Evolutionary conservation across 2,329 filamentous ascomycete genomes (phyloP), one percentile per base, ranked within the genome.

Genomic region (Fonsecaea monophora): DNA sequence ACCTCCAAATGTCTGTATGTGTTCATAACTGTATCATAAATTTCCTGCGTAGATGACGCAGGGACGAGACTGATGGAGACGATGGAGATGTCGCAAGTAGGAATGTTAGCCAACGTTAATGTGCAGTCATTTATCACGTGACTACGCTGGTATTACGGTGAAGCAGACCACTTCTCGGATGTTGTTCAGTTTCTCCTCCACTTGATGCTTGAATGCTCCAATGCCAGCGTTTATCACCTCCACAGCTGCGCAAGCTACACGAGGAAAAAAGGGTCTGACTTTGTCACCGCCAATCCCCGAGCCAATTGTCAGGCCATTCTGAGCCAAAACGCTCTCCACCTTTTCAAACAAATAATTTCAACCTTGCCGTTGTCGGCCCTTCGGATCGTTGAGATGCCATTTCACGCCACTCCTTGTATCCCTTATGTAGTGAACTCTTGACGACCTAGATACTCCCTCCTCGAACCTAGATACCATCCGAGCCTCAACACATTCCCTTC

Each of bases 391-490:
- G 13, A 25, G 34, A 37, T 53, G 37, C 60, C 53, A 45, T 40
- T 62, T 55, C 60, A 62, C 60, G 60, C 60, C 60, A 62, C 60
- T 62, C 32, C 40, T 38, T 50, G n/a, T 30, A 7, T 21, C 25
- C 21, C 45, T 50, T 50, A 50, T 50, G 45, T 50, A 50, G 45
- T 10, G 21, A 50, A 50, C n/a, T 50, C 18, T 50, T 25, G 21
- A 50, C 38, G 12, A 30, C 13, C 18, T 30, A 35, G 21, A 35
- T 4, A 38, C n/a, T 4, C 3, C 32, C 21, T 50, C 45, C 18
- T 48, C n/a, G 42, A 48, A 21, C 42, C 42, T 10, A 48, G n/a
- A 21, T 21, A 21, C 42, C 42, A 48, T 50, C 9, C 9, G 45
- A 30, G 10, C 45, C 18, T 50, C 18, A 30, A 12, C 18, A 25